Conservation (phyloP, 2,329 filamentous ascomycete genomes). For the Nigrospora sphaerica region DNA sequence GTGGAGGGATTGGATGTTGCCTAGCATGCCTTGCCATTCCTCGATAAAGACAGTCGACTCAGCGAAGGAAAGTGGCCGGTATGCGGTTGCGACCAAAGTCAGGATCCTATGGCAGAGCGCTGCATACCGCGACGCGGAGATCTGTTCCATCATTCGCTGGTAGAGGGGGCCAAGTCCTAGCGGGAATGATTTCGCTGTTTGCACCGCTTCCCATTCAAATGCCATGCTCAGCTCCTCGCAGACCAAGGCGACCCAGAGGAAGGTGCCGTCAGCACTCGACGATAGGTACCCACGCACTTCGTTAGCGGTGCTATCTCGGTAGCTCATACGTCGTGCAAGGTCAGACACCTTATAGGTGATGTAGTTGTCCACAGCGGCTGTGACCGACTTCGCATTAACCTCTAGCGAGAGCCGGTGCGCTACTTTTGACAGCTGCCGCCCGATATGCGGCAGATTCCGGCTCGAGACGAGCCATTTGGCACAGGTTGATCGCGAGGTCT, state of each 20-base stretch:
- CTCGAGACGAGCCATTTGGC: conserved; percentile 37
- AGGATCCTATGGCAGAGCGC: conserved; percentile 4
- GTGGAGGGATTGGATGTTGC: too few relatives aligned
- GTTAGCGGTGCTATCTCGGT: neutral
- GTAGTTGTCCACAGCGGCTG: conserved; percentile 27
- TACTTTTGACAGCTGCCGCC: conserved; percentile 15
- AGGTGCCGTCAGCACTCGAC: too few relatives aligned
- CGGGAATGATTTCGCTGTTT: conserved; percentile 16
- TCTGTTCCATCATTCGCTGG: conserved; percentile 25
- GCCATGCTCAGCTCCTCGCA: too few relatives aligned
- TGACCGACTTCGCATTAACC: conserved; percentile 24
- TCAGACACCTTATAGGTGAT: conserved; percentile 24
- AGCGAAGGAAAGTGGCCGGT: conserved; percentile 6
- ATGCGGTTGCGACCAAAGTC: too few relatives aligned
- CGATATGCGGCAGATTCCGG: conserved; percentile 30
- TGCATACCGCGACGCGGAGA: conserved; percentile 18
- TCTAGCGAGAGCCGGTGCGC: conserved; percentile 25
- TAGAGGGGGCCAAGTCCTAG: conserved; percentile 29
- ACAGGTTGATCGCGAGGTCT: conserved; percentile 12
- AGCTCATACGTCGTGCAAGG: neutral
- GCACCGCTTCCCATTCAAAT: neutral
- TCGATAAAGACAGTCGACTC: conserved; percentile 17
- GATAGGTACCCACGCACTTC: neutral
- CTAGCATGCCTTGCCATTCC: too few relatives aligned
- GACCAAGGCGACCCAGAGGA: too few relatives aligned